These are phyloP conservation scores for Chaetomiaceae sp. DNA, from an alignment of 2,329 filamentous ascomycete genomes.

Conservation along the genomic window DNA sequence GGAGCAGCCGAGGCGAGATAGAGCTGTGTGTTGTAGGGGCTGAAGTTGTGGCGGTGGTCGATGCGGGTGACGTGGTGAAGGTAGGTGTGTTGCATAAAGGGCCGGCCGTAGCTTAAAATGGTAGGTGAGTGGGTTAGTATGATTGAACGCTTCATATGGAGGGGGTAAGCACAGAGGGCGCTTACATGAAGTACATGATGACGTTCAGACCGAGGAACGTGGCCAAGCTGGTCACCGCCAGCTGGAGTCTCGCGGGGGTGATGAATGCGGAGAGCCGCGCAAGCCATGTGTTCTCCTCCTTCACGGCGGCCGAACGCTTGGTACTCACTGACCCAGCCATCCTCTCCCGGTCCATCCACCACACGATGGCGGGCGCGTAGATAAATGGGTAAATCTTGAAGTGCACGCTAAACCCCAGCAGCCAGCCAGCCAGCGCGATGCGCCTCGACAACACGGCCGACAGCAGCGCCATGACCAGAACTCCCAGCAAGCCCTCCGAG, in stretches of 20 bases:
- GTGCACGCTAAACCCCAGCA: constrained; percentile 82
- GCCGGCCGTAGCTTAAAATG: constrained; percentile 53
- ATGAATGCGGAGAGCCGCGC: constrained; percentile 30
- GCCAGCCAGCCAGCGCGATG: constrained; percentile 60
- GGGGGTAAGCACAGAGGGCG: constrained; percentile 11
- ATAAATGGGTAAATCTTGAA: constrained; percentile 99
- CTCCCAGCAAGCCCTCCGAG: constrained; percentile 82
- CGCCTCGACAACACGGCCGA: constrained; percentile 68
- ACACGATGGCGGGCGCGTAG: constrained; percentile 75
- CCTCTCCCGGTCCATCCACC: constrained; percentile 65
- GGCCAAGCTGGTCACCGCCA: constrained; percentile 59
- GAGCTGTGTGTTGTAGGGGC: constrained; percentile 85
- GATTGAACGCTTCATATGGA: neutral
- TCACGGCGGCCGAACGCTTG: neutral
- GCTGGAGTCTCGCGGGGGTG: constrained; percentile 48
- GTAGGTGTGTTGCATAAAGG: constrained; percentile 85
- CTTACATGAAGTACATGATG: constrained; percentile 70
- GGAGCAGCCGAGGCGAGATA: constrained; percentile 71
- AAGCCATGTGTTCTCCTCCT: constrained; percentile 15
- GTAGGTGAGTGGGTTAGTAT: neutral
- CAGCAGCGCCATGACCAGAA: constrained; percentile 73
- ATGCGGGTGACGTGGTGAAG: constrained; percentile 88
- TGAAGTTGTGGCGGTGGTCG: constrained; percentile 98
- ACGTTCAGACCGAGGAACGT: constrained; percentile 71
- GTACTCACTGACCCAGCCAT: constrained; percentile 26